Conservation (phyloP, 2,329 filamentous ascomycete genomes). For the Sphaerulina populicola region DNA sequence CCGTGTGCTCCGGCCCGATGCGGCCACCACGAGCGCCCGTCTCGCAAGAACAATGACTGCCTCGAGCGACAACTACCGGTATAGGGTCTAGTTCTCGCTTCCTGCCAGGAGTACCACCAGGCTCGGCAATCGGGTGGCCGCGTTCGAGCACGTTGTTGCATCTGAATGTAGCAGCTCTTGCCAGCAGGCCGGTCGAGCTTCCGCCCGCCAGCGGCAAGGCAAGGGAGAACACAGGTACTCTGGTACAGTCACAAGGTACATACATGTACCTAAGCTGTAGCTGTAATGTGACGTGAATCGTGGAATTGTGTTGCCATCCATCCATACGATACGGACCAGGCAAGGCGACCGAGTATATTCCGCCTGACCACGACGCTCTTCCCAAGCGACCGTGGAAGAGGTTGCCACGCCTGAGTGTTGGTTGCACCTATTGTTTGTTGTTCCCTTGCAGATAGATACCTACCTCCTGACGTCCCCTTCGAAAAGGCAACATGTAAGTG, state of each 20-base stretch:
- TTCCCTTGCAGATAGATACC: background rate
- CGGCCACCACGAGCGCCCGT: background rate
- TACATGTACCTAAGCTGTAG: background rate
- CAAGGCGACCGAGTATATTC: background rate
- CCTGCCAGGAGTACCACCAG: background rate
- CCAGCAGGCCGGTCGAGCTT: background rate
- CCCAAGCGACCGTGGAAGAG: too few relatives aligned
- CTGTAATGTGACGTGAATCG: constrained; percentile 10
- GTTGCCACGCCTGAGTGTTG: background rate
- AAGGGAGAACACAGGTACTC: too few relatives aligned
- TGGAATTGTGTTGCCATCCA: background rate
- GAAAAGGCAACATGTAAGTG: constrained; percentile 14
- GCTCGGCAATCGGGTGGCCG: constrained; percentile 8
- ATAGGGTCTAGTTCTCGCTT: background rate
- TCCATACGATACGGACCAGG: background rate
- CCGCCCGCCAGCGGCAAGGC: background rate
- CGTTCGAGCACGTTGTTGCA: constrained; percentile 15
- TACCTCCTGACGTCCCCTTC: background rate
- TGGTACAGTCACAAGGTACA: too few relatives aligned
- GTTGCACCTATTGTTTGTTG: background rate
- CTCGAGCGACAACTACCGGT: too few relatives aligned
- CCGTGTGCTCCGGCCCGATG: background rate
- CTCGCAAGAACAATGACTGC: background rate
- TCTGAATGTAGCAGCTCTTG: constrained; percentile 1
- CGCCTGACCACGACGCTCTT: background rate